These are phyloP conservation scores for Lasiosphaeria miniovina DNA, from an alignment of 495 filamentous ascomycete genomes.

Conservation along the genomic window DNA sequence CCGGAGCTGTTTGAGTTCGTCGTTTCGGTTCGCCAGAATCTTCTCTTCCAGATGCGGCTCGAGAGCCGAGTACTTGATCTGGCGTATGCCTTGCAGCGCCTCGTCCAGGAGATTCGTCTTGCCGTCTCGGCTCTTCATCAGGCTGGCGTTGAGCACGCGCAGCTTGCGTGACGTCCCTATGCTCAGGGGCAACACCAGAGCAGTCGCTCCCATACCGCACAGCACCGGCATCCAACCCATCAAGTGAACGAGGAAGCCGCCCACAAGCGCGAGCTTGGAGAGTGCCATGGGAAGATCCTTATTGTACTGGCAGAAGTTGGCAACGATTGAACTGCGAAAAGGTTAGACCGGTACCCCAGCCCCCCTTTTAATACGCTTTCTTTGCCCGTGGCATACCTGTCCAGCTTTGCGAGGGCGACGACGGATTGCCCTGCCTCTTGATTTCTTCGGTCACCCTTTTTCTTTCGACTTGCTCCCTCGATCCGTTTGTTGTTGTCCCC, in stretches of 20 bases:
- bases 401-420: slow-evolving; percentile 40
- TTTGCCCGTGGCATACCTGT: slow-evolving; percentile 29
- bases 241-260: slow-evolving; percentile 55
- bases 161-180: slow-evolving; percentile 56
- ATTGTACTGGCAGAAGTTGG: slow-evolving; percentile 58
- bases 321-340: slow-evolving; percentile 49
- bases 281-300: slow-evolving; percentile 53
- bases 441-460: slow-evolving; percentile 8
- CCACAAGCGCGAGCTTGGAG: slow-evolving; percentile 54
- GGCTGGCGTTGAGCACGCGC: slow-evolving; percentile 51
- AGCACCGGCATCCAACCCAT: slow-evolving; percentile 63
- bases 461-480: slow-evolving; percentile 21
- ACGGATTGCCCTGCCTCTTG: slow-evolving; percentile 25
- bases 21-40: slow-evolving; percentile 54
- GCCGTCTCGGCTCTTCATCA: slow-evolving; percentile 68
- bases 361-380: slow-evolving; percentile 9
- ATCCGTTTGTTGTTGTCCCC: too few species aligned
- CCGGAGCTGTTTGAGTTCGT: slow-evolving; percentile 61
- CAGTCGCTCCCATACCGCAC: slow-evolving; percentile 55
- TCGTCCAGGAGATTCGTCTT: slow-evolving; percentile 69
- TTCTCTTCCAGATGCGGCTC: slow-evolving; percentile 65
- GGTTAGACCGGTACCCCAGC: neutral
- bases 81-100: slow-evolving; percentile 68
- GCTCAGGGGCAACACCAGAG: slow-evolving; percentile 58
- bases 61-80: slow-evolving; percentile 72